A percentile compares a stretch with the other conserved stretches of the same genome.
Conservation (phyloP, 2,329 filamentous ascomycete genomes). For the Lithohypha guttulata region DNA sequence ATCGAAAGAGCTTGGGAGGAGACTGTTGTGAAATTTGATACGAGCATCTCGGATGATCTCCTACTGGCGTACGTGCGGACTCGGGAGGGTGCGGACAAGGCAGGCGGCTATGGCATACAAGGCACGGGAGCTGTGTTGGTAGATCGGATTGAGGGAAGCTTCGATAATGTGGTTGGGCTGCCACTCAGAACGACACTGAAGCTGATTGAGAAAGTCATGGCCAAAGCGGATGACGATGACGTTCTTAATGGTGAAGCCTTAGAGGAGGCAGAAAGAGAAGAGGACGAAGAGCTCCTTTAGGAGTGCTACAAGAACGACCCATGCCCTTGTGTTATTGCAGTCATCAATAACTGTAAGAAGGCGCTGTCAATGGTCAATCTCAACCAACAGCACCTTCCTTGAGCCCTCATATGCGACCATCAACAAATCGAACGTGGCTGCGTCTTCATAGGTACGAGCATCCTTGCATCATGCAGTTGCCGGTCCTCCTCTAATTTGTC, state of each 20-base stretch:
- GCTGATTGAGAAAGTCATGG: slow-evolving; percentile 80
- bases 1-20: slow-evolving; percentile 76
- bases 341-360: too few species aligned
- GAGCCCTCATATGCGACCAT: too few species aligned
- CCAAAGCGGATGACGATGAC: slow-evolving; percentile 58
- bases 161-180: slow-evolving; percentile 90
- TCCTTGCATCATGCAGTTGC: too few species aligned
- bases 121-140: slow-evolving; percentile 77
- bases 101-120: slow-evolving; percentile 90
- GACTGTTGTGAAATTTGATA: slow-evolving; percentile 79
- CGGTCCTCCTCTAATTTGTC: too few species aligned
- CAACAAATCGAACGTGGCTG: too few species aligned
- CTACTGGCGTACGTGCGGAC: slow-evolving; percentile 60
- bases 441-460: too few species aligned
- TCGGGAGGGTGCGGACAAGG: slow-evolving; percentile 88
- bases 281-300: slow-evolving; percentile 1
- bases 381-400: too few species aligned
- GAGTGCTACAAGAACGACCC: background rate
- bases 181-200: slow-evolving; percentile 68
- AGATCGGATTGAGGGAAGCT: slow-evolving; percentile 76
- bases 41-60: slow-evolving; percentile 65
- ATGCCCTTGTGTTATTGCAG: background rate
- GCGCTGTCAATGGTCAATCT: too few species aligned
- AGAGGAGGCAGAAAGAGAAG: slow-evolving; percentile 1
- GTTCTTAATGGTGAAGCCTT: slow-evolving; percentile 34